Base-by-base conservation (phyloP, 805 yeast species). In the Candida sphagnicola region DNA sequence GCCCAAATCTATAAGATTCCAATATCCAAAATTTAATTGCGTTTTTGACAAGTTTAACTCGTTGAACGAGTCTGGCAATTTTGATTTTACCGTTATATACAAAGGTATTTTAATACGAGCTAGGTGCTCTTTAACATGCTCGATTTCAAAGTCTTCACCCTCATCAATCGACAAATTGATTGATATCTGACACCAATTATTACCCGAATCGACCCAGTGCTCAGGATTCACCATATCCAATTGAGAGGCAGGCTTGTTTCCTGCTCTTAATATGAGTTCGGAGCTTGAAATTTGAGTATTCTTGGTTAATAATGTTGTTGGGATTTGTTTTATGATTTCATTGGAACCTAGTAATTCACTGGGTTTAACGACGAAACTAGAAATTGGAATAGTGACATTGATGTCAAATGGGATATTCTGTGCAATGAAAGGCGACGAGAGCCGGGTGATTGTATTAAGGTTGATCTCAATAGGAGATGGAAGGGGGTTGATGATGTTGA, bases 121-220 rank as follows among this genome's bases (percentile, higher is more conserved):
- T 6, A 8, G 13, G 6, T 12, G 31, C 25, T 21, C 14, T 18
- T 45, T 37, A 24, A 8, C 6, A n/a, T n/a, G n/a, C n/a, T n/a
- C n/a, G n/a, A n/a, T n/a, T n/a, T n/a, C n/a, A n/a, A n/a, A n/a
- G n/a, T 6, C 11, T 14, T 6, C 8, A 8, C 10, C 33, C n/a
- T 41, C 30, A 5, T 40, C 32, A 18, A 52, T 32, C 2, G 40
- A 33, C 17, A 65, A 6, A 13, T 53, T 45, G 16, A 67, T 42
- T 3, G 71, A 72, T 4, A 65, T 36, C 41, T 55, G 59, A 25
- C 44, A 54, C 72, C 73, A 67, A 42, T 65, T 64, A 18, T 48
- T 44, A 3, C 62, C 61, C 10, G 41, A 18, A 6, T 56, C 62
- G 2, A 49, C 47, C 30, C 51, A 46, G 3, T 49, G 28, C 18